Evolutionary conservation across 331 rosid species (phyloP), one percentile per base, ranked within the genome.

Genomic region (Malus hybrid): DNA sequence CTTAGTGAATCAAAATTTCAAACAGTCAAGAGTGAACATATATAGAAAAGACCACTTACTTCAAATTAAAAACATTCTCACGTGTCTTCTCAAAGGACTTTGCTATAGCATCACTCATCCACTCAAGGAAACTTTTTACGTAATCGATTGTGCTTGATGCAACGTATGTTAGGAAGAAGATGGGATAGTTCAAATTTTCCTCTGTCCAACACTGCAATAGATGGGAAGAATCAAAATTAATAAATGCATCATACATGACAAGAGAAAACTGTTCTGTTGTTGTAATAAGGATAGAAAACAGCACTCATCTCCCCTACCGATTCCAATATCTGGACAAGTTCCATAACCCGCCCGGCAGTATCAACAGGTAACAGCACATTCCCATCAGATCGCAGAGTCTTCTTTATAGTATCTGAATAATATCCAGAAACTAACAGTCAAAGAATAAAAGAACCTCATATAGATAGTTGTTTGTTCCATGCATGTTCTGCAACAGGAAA

Each of bases 51-150:
- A 76, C 55, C 53, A 77, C 99, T 89, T 86, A 94, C 99, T 86
- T 94, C 80, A 94, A 78, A 85, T 81, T 87, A 85, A 94, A 94
- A 44, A 92, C 89, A 85, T 94, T 94, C 73, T 92, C 96, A 75
- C 99, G 92, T 71, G 96, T 94, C 79, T 86, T 90, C 80, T 90
- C 99, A 74, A 94, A 94, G 75, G 99, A 92, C 86, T 94, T 94
- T 22, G 96, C 93, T 48, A 94, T 94, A 82, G 93, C 79, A 79
- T 94, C 99, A 81, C 97, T 94, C 99, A 94, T 94, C 99, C 99
- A 94, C 86, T 94, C 97, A 39, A 94, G 95, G 88, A 92, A 94
- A 86, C 92, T 92, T 86, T 88, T 90, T 77, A 92, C 88, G 55
- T 88, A 94, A 86, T 94, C 96, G 75, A 94, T 85, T 77, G 95